These are phyloP conservation scores for Quercus suber DNA, from an alignment of 306 rosid genomes.

Conservation along the genomic window DNA sequence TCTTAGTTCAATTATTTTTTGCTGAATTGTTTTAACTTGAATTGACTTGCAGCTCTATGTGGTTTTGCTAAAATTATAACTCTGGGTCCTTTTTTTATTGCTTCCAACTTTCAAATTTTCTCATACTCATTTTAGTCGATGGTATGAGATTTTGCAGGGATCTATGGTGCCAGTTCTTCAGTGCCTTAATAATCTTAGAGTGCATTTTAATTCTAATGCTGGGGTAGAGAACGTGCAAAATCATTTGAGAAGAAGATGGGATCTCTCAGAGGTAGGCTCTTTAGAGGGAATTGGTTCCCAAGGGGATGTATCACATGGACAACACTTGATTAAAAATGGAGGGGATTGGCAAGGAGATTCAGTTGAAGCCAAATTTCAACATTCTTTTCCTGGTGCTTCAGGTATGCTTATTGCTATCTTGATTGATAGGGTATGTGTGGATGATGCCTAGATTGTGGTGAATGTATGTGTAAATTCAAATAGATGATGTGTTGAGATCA, in stretches of 20 bases:
- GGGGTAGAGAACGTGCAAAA: constrained; percentile 49
- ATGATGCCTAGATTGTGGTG: not conserved
- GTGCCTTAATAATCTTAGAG: constrained; percentile 69
- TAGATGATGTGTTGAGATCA: not conserved
- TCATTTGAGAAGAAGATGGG: constrained; percentile 65
- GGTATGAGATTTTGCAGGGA: constrained; percentile 61
- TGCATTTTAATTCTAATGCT: constrained; percentile 60
- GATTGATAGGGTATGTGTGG: not conserved
- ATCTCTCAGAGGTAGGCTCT: constrained; percentile 47
- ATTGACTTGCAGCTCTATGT: constrained; percentile 16
- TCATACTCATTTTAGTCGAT: constrained; percentile 25
- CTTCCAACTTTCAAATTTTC: constrained; percentile 4
- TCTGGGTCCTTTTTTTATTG: not conserved
- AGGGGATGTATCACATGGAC: constrained; percentile 20
- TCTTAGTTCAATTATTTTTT: constrained; percentile 12
- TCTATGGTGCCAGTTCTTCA: constrained; percentile 79
- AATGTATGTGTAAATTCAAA: not conserved
- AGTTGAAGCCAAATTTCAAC: constrained; percentile 33
- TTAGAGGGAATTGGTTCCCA: constrained; percentile 33
- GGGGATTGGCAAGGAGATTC: constrained; percentile 10
- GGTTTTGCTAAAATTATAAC: constrained; percentile 10
- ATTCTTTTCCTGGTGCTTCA: constrained; percentile 32
- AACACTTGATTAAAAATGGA: constrained; percentile 15
- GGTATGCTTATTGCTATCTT: constrained; percentile 35
- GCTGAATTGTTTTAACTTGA: constrained; percentile 16